These are phyloP conservation scores for Pseudocercospora vitis DNA, from an alignment of 2,329 filamentous ascomycete genomes.

Conservation along the genomic window DNA sequence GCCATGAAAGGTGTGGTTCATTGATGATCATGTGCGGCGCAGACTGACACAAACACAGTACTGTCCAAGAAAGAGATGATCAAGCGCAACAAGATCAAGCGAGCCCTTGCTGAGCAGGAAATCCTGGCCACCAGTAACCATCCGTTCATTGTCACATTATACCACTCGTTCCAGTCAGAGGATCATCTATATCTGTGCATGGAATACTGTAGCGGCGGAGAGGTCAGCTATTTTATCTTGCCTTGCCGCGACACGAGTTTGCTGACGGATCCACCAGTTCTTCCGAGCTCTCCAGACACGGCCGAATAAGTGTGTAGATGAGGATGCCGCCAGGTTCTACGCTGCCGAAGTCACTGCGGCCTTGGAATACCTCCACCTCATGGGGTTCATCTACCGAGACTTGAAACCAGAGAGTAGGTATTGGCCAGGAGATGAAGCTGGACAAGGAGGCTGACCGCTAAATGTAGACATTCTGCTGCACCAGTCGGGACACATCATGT, in stretches of 20 bases:
- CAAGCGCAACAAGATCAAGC: conserved; percentile 99
- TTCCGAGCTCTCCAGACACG: conserved; percentile 94
- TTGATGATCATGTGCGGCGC: not conserved
- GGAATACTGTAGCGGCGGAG: conserved; percentile 98
- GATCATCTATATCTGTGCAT: conserved; percentile 99
- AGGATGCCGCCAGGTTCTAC: conserved; percentile 96
- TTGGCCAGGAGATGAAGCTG: not conserved
- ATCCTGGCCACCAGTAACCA: conserved; percentile 98
- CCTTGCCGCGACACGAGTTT: not conserved
- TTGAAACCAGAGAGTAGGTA: conserved; percentile 90
- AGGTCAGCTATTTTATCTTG: conserved; percentile 41
- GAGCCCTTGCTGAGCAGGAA: conserved; percentile 94
- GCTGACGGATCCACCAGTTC: conserved; percentile 54
- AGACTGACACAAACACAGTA: conserved; percentile 56
- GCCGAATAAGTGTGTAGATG: conserved; percentile 93
- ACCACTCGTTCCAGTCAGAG: conserved; percentile 98
- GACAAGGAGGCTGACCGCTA: conserved; percentile 39
- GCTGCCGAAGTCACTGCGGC: conserved; percentile 96
- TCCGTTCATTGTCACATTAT: conserved; percentile 96
- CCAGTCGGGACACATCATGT: conserved; percentile 99
- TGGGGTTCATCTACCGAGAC: conserved; percentile 99
- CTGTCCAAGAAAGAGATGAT: conserved; percentile 99
- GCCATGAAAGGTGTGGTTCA: conserved; percentile 84
- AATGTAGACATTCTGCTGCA: conserved; percentile 88
- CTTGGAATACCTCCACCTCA: conserved; percentile 92